Evolutionary conservation across 495 filamentous ascomycete species (phyloP).

Genomic region (Melanomma pulvis-pyrius): DNA sequence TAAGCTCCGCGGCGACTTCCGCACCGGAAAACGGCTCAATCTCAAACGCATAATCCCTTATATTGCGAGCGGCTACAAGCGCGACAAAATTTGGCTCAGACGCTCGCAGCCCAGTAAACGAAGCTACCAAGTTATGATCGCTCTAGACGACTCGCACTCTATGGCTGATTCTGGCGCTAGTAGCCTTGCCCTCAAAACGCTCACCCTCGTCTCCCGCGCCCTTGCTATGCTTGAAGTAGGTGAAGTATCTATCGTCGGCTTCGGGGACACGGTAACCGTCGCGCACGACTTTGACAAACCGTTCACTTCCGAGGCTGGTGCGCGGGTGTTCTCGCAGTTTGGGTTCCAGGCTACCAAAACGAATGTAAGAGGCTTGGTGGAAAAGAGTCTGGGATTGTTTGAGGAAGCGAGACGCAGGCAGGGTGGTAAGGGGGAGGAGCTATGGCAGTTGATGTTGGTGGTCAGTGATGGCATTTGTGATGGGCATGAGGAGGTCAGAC

Average conservation of each 20-base stretch:
- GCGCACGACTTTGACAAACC: conserved; percentile 86
- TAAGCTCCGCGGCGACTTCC: conserved; percentile 94
- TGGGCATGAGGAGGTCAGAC: conserved; percentile 78
- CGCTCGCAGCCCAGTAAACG: conserved; percentile 87
- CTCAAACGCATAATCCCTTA: conserved; percentile 99
- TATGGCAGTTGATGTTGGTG: conserved; percentile 96
- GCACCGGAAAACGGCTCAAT: conserved; percentile 96
- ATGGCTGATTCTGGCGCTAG: conserved; percentile 78
- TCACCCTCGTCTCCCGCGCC: conserved; percentile 82
- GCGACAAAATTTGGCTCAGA: conserved; percentile 99
- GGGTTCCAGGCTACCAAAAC: conserved; percentile 82
- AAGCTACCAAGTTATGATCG: conserved; percentile 94
- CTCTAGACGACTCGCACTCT: conserved; percentile 90
- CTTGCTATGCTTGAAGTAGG: conserved; percentile 92
- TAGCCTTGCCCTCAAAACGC: conserved; percentile 82
- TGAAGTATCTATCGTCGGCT: conserved; percentile 84
- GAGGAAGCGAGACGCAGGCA: conserved; percentile 67
- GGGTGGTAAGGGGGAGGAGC: conserved; percentile 63
- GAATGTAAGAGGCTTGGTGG: conserved; percentile 77
- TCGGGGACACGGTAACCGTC: conserved; percentile 82
- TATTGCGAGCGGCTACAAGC: conserved; percentile 95
- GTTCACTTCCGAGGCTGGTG: conserved; percentile 81
- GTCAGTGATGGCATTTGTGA: conserved; percentile 93
- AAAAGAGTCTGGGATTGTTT: conserved; percentile 78
- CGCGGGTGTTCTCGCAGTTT: conserved; percentile 79